Evolutionary conservation across 2,329 filamentous ascomycete genomes (phyloP).

Genomic region (Niveomyces coronatus): DNA sequence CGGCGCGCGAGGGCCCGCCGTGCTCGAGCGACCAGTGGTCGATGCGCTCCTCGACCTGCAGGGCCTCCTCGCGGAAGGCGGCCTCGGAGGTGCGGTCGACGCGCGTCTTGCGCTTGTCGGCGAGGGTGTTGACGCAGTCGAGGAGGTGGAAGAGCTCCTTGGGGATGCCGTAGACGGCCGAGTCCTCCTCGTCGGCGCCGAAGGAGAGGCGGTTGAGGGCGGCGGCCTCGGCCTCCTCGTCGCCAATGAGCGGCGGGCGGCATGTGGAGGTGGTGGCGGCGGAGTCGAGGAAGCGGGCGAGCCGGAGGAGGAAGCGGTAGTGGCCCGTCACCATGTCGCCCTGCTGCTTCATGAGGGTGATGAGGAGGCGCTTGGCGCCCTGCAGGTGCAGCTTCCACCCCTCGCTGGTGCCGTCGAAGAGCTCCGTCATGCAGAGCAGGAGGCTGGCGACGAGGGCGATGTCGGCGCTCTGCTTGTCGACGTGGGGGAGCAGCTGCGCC

Average conservation of each 20-base stretch:
- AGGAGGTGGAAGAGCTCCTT: constrained; percentile 25
- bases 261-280: constrained; percentile 25
- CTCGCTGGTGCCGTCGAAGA: constrained; percentile 31
- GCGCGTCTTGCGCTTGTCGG: constrained; percentile 22
- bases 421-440: constrained; percentile 31
- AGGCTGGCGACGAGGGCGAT: constrained; percentile 30
- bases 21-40: constrained; percentile 27
- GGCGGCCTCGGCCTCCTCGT: constrained; percentile 19
- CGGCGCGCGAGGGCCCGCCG: constrained; percentile 16
- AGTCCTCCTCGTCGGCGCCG: constrained; percentile 21
- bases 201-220: constrained; percentile 19
- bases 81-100: constrained; percentile 21
- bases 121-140: constrained; percentile 22
- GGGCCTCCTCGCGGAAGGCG: constrained; percentile 19
- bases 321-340: constrained; percentile 25
- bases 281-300: constrained; percentile 23
- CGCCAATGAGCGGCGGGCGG: constrained; percentile 23
- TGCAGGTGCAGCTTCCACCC: constrained; percentile 33
- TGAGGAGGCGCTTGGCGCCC: constrained; percentile 28
- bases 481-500: constrained; percentile 23
- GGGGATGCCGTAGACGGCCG: constrained; percentile 26
- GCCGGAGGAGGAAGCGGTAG: constrained; percentile 27
- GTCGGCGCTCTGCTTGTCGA: constrained; percentile 21
- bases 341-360: constrained; percentile 20
- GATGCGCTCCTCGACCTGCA: constrained; percentile 24